phyloP scores from a whole-genome alignment of 345 rosid species.

The Camelina sativa region DNA sequence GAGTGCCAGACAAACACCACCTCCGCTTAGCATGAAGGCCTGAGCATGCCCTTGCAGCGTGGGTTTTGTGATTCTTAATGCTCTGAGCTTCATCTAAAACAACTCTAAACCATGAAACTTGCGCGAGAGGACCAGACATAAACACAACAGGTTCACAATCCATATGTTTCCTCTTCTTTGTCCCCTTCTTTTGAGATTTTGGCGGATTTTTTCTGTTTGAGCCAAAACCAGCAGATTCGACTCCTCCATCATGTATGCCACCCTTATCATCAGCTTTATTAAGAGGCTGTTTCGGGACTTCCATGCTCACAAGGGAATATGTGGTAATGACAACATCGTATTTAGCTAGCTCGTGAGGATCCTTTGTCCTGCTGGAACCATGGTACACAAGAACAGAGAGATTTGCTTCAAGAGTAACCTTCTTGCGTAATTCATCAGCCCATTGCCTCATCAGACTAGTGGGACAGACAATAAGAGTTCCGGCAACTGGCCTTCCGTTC shows the following conservation, averaged over 20 bases:
- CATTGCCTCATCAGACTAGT: slow-evolving; percentile 89
- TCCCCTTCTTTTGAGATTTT: slow-evolving; percentile 54
- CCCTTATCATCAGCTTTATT: slow-evolving; percentile 58
- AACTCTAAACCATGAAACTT: slow-evolving; percentile 92
- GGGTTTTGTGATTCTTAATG: slow-evolving; percentile 93
- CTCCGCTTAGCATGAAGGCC: slow-evolving; percentile 95
- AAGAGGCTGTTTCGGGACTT: slow-evolving; percentile 82
- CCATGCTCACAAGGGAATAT: slow-evolving; percentile 87
- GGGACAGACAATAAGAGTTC: slow-evolving; percentile 93
- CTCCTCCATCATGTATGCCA: slow-evolving; percentile 48
- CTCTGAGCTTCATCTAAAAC: slow-evolving; percentile 98
- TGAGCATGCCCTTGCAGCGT: slow-evolving; percentile 93
- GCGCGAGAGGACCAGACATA: slow-evolving; percentile 77
- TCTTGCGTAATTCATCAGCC: slow-evolving; percentile 79
- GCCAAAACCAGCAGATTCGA: slow-evolving; percentile 44
- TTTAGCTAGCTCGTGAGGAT: slow-evolving; percentile 71
- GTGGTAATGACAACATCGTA: slow-evolving; percentile 92
- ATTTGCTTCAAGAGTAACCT: slow-evolving; percentile 67
- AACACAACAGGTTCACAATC: slow-evolving; percentile 52
- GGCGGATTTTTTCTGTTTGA: slow-evolving; percentile 57
- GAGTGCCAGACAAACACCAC: slow-evolving; percentile 99
- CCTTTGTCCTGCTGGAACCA: slow-evolving; percentile 78
- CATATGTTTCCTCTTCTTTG: slow-evolving; percentile 59
- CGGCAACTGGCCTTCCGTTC: slow-evolving; percentile 80
- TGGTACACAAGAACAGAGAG: slow-evolving; percentile 80